Base-by-base conservation (phyloP, 257 asterid genomes). In the Cruciata laevipes region DNA sequence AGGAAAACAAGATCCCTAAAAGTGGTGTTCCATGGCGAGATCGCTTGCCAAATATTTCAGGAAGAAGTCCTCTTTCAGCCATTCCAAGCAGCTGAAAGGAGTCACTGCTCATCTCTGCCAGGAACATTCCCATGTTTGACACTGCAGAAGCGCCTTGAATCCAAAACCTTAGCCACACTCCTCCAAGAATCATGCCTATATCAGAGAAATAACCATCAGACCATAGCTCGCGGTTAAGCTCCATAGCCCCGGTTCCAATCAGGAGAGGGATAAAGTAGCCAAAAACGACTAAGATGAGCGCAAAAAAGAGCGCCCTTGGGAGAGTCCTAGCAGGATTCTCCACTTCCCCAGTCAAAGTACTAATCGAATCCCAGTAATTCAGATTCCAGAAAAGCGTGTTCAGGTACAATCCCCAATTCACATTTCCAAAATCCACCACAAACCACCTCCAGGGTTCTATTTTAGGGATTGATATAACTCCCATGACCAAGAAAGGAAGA, bases 21-120 rank as follows among this genome's bases (percentile, higher is more conserved):
- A 72, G 51, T 18, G 91, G 89, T 6, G 95, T 85, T 40, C 91
- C 95, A 63, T 78, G 53, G 25, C 66, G 75, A 20, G 86, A 85
- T 51, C 91, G 76, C 73, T 79, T 85, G 9, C 79, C 82, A 1
- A 87, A 85, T 57, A 79, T 61, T 11, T 66, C 93, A 1, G 87
- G 95, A 44, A 83, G 79, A 88, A 87, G 81, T 58, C 92, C 87
- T 2, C 81, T 71, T 62, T 87, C 90, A 0, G 95, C 88, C 90
- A 85, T 87, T 17, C 95, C 92, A 24, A 85, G 84, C 81, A 85
- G 92, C 40, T 82, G 92, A 69, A 82, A 87, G 4, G 92, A 87
- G 79, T 87, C 89, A 5, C 89, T 84, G 71, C 91, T 83, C 91
- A 83, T 87, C 71, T 87, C 95, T 2, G 92, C 88, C 60, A 85